These are phyloP conservation scores for Durio zibethinus DNA, from an alignment of 345 rosid genomes.

Conservation along the genomic window DNA sequence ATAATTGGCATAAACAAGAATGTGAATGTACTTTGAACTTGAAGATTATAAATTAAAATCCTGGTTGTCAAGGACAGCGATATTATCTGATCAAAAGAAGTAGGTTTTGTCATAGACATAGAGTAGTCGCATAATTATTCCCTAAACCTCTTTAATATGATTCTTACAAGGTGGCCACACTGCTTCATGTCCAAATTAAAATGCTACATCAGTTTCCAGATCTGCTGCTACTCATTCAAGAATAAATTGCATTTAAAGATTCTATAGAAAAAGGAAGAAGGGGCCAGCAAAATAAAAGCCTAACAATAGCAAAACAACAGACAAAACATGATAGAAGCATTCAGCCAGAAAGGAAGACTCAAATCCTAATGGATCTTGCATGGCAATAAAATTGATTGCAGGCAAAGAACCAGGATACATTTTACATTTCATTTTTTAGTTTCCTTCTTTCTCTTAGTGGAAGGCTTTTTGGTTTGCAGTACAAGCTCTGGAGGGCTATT, in stretches of 20 bases:
- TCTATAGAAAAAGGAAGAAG: too few relatives aligned
- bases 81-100: neutral
- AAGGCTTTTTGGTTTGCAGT: slow-evolving; percentile 30
- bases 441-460: slow-evolving; percentile 22
- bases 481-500: slow-evolving; percentile 17
- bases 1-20: too few relatives aligned
- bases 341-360: neutral
- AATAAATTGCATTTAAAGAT: neutral
- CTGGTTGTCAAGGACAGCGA: too few relatives aligned
- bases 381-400: neutral
- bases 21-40: too few relatives aligned
- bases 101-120: neutral
- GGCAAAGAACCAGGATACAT: neutral
- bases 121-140: neutral
- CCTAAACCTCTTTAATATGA: neutral
- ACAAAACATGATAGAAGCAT: neutral
- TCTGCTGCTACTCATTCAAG: neutral
- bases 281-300: neutral
- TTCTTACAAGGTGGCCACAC: neutral
- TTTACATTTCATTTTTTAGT: slow-evolving; percentile 21
- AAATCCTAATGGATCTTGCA: neutral
- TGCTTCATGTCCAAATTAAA: neutral
- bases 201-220: neutral
- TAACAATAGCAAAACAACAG: neutral
- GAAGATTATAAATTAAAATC: too few relatives aligned